Evolutionary conservation across 345 rosid species (phyloP), one percentile per base, ranked within the genome.

Genomic region (Brassica incana): DNA sequence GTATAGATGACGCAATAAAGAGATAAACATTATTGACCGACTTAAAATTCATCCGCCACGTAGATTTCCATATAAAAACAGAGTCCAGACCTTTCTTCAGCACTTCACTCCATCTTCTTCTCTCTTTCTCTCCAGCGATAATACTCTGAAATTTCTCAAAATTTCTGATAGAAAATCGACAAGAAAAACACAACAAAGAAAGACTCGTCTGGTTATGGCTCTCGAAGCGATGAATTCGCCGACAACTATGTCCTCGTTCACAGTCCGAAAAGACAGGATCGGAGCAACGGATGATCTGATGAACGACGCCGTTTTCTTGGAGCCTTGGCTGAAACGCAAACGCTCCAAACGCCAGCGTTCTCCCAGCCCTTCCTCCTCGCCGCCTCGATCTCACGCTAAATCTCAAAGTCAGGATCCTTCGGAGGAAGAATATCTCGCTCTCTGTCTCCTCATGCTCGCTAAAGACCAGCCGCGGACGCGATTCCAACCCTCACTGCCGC

Each of bases 371-470:
- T 75, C 83, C 10, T 82, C 85, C 1, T 73, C 84, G 0, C 78
- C 78, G 15, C 74, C 81, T 54, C 71, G 70, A 15, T 68, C 78
- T 33, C 77, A 38, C 0, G 30, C 64, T 7, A 60, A 73, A 15
- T 68, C 82, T 0, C 45, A 69, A 64, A 36, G 18, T 20, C 76
- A 68, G 0, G 75, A 80, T 12, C 80, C 75, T 4, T 68, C 88
- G 0, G 96, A 92, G 54, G 97, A 90, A 32, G 94, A 93, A 73
- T 90, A 88, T 67, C 83, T 88, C 43, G 97, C 98, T 79, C 88
- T 91, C 18, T 93, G 97, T 74, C 93, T 93, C 36, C 77, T 91
- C 87, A 90, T 88, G 92, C 97, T 93, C 75, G 88, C 93, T 23
- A 90, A 87, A 5, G 89, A 90, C 48, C 82, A n/a, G 9, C 71